Conservation (phyloP, 768 basidiomycete species). For the Erythrobasidium yunnanense region DNA sequence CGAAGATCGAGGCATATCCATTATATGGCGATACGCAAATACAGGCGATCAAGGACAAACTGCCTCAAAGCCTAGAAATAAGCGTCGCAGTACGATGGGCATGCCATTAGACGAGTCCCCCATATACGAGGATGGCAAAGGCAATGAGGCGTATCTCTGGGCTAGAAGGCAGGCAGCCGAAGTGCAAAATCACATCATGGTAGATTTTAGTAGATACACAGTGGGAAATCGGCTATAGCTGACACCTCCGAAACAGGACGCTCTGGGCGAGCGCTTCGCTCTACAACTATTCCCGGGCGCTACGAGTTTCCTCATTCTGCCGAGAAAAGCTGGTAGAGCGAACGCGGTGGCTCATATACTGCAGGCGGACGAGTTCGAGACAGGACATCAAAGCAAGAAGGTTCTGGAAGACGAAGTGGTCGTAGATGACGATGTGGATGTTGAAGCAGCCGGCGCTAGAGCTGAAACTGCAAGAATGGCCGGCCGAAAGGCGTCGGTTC, state of each 20-base stretch:
- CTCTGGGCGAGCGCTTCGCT: slow-evolving; percentile 18
- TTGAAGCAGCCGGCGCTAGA: no score
- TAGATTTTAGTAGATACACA: no score
- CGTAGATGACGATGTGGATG: not conserved
- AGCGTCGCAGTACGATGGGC: not conserved
- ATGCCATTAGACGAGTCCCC: not conserved
- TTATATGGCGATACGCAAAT: slow-evolving; percentile 79
- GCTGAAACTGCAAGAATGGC: no score
- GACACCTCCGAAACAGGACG: slow-evolving; percentile 10
- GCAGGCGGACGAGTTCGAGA: slow-evolving; percentile 11
- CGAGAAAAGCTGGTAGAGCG: slow-evolving; percentile 18
- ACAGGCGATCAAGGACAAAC: slow-evolving; percentile 36
- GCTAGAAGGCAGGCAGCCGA: slow-evolving; percentile 76
- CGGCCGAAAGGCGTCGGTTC: no score
- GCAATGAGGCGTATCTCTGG: slow-evolving; percentile 59
- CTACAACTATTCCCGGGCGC: slow-evolving; percentile 16
- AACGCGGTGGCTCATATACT: slow-evolving; percentile 23
- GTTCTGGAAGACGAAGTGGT: not conserved
- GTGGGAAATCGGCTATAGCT: no score
- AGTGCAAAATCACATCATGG: slow-evolving; percentile 62
- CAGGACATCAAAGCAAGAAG: not conserved
- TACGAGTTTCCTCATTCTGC: slow-evolving; percentile 22
- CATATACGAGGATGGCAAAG: not conserved
- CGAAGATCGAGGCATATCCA: slow-evolving; percentile 68
- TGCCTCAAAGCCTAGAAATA: not conserved